These are phyloP conservation scores for Onygenales sp. DNA, from an alignment of 2,329 filamentous ascomycete species.

Conservation along the genomic window DNA sequence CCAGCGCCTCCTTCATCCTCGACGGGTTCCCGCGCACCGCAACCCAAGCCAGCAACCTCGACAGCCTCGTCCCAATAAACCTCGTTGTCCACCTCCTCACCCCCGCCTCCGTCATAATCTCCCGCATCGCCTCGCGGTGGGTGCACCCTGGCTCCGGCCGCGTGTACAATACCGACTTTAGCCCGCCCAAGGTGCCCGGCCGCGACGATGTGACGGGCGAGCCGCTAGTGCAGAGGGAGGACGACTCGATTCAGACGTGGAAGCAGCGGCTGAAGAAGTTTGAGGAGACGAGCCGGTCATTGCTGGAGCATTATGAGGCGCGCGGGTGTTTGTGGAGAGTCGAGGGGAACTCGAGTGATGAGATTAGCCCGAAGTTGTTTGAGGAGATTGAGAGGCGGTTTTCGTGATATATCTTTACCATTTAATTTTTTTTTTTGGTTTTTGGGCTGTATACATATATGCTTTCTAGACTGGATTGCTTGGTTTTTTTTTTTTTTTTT, in stretches of 20 bases:
- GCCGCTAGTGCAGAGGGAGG: constrained; percentile 65
- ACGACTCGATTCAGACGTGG: constrained; percentile 84
- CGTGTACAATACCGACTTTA: constrained; percentile 92
- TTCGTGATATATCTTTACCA: constrained; percentile 19
- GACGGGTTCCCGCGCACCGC: constrained; percentile 93
- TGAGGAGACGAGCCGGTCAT: constrained; percentile 71
- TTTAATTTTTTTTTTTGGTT: neutral
- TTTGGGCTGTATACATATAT: constrained; percentile 3
- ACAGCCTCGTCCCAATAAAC: constrained; percentile 84
- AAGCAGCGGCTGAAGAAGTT: constrained; percentile 71
- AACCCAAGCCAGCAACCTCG: constrained; percentile 65
- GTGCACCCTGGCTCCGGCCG: constrained; percentile 84
- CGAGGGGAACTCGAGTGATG: constrained; percentile 80
- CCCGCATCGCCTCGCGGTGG: constrained; percentile 86
- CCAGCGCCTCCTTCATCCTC: constrained; percentile 81
- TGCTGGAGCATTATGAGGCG: constrained; percentile 81
- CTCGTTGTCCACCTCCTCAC: constrained; percentile 81
- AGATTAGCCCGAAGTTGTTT: constrained; percentile 87
- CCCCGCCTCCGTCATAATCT: constrained; percentile 74
- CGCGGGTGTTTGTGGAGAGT: constrained; percentile 81
- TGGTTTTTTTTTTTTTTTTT: neutral
- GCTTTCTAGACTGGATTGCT: neutral
- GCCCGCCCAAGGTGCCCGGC: constrained; percentile 70
- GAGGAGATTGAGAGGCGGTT: constrained; percentile 74
- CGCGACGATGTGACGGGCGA: constrained; percentile 89